Evolutionary conservation across 2,329 filamentous ascomycete genomes (phyloP), one percentile per base, ranked within the genome.

Genomic region (Fusarium pininemorale): DNA sequence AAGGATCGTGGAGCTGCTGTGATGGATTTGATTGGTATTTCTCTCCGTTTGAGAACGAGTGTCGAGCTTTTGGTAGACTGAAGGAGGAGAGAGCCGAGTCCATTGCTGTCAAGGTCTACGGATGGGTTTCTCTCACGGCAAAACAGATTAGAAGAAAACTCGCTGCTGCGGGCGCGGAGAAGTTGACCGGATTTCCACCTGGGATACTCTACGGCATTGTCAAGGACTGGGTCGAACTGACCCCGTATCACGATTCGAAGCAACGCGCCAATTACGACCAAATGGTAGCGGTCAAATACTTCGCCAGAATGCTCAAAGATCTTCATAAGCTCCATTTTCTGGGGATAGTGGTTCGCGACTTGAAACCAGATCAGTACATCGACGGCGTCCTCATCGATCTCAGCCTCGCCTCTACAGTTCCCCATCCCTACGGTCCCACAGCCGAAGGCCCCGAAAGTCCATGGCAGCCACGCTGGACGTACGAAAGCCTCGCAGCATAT

Each of bases 211-310:
- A 50, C 7, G 69, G 56, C 1, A 72, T 72, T 6, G 63, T 69
- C 28, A 72, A 72, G 14, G 69, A 72, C 20, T 72, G 63, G 63
- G 53, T 72, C 14, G 30, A 72, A 5, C 35, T 69, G 16, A 26
- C 28, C 0, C 24, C 24, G 3, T 64, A 38, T 15, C 9, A 38
- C 2, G 12, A 50, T 22, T 9, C 48, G 28, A 13, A 38, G 1
- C 14, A 15, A 22, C 55, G 41, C 10, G 14, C 14, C 2, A 4
- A 3, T 1, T 24, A 50, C 13, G 69, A 72, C 14, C 20, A 22
- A 8, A 22, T 73, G 24, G 24, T 18, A 8, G 35, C 41, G 13
- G 48, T 55, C 0, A 41, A 41, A 0, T 38, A 64, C 6, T 59
- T 72, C 5, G 53, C 54, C 13, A 22, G 26, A 15, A 72, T 69